Percentiles rank a stretch among this genome's conserved stretches.
phyloP scores from a whole-genome alignment of 768 basidiomycete species.

The Agrocybe praecox region DNA sequence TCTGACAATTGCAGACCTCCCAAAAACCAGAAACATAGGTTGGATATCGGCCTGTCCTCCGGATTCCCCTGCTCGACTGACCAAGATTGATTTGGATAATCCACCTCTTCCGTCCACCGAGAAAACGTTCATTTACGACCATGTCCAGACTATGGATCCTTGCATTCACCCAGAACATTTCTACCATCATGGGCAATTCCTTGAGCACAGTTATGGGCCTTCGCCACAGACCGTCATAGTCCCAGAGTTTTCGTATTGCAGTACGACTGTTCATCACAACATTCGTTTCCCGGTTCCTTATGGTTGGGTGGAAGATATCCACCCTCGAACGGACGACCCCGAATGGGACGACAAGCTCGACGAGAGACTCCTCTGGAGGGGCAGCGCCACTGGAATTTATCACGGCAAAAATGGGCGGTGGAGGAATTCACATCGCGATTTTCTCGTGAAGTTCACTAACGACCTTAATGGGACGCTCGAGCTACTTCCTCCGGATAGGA shows the following conservation, averaged over 20 bases:
- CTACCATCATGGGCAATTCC: conserved; percentile 54
- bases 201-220: conserved; percentile 50
- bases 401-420: conserved; percentile 43
- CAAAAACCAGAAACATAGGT: conserved; percentile 29
- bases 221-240: conserved; percentile 40
- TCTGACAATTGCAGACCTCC: conserved; percentile 31
- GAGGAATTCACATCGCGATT: conserved; percentile 51
- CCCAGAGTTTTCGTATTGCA: conserved; percentile 56
- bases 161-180: conserved; percentile 48
- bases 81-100: conserved; percentile 33
- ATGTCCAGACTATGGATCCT: conserved; percentile 49
- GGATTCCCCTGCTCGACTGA: conserved; percentile 36
- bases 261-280: conserved; percentile 54
- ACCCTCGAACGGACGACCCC: conserved; percentile 50
- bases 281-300: conserved; percentile 53
- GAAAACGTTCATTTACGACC: conserved; percentile 54
- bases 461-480: conserved; percentile 38
- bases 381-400: conserved; percentile 69
- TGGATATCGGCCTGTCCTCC: conserved; percentile 45
- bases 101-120: conserved; percentile 32
- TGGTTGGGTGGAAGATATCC: conserved; percentile 46
- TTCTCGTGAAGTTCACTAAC: conserved; percentile 47
- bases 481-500: conserved; percentile 36
- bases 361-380: conserved; percentile 71
- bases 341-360: conserved; percentile 66